Evolutionary conservation across 2,329 filamentous ascomycete species (phyloP).

Genomic region (Diplodia seriata): DNA sequence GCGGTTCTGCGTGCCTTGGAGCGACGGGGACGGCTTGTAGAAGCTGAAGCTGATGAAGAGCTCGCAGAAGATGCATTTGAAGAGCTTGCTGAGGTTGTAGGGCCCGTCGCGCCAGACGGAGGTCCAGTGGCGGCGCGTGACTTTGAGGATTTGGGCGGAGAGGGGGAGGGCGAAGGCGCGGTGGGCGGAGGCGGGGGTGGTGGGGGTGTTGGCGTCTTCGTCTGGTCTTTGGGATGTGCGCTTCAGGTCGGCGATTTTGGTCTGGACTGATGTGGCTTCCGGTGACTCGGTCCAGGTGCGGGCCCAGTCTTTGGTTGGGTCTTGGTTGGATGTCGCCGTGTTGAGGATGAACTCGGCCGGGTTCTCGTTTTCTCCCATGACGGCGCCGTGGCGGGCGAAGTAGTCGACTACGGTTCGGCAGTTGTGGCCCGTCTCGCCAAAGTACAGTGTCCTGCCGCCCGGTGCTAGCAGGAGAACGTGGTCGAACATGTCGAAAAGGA

Average conservation of each 20-base stretch:
- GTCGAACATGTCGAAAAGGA: constrained; percentile 56
- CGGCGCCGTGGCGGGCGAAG: constrained; percentile 60
- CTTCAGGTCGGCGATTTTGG: constrained; percentile 58
- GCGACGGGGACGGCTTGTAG: constrained; percentile 53
- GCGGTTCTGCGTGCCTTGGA: constrained; percentile 60
- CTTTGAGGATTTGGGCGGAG: constrained; percentile 50
- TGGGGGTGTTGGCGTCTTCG: constrained; percentile 42
- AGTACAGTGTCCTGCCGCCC: constrained; percentile 49
- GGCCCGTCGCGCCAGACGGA: constrained; percentile 71
- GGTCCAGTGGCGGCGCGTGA: constrained; percentile 59
- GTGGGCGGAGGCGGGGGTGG: constrained; percentile 50
- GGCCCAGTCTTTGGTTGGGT: constrained; percentile 57
- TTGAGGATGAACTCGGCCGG: constrained; percentile 62
- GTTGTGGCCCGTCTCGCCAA: constrained; percentile 62
- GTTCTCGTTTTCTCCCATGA: constrained; percentile 59
- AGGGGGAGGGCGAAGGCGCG: constrained; percentile 59
- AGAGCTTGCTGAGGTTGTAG: constrained; percentile 70
- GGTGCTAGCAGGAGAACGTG: constrained; percentile 53
- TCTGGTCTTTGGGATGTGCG: constrained; percentile 37
- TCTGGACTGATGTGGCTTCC: constrained; percentile 51
- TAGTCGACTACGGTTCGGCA: constrained; percentile 55
- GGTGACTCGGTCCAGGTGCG: constrained; percentile 53
- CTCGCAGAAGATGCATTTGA: constrained; percentile 58
- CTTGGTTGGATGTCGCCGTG: constrained; percentile 56
- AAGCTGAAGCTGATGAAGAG: constrained; percentile 59